Conservation (phyloP, 176 grass and related monocot species). For the Carex parvula region DNA sequence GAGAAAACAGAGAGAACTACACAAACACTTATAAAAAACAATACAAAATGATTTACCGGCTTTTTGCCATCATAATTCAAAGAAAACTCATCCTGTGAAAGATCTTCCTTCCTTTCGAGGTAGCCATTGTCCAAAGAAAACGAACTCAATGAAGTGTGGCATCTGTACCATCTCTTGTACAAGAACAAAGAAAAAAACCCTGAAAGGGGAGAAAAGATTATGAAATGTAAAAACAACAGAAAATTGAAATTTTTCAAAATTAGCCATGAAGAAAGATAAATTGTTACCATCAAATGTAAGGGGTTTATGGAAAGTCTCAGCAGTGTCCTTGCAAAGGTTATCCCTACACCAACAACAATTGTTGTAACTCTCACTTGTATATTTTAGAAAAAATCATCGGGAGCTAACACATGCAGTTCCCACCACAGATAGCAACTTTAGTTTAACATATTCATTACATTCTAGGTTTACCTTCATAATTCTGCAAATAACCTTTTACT, state of each 20-base stretch:
- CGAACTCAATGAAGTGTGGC: conserved; percentile 63
- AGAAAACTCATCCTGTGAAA: conserved; percentile 73
- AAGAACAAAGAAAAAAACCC: conserved; percentile 83
- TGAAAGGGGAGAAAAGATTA: conserved; percentile 20
- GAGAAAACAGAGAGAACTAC: background rate
- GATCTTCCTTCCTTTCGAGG: conserved; percentile 61
- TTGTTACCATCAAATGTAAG: conserved; percentile 78
- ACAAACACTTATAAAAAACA: background rate
- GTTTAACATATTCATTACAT: background rate
- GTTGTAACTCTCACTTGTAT: background rate
- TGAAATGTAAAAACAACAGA: conserved; percentile 7
- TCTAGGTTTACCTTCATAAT: background rate
- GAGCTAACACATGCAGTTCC: background rate
- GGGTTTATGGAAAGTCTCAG: conserved; percentile 40
- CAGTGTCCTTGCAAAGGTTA: conserved; percentile 43
- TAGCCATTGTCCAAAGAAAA: conserved; percentile 71
- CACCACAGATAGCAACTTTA: background rate
- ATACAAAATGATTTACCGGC: conserved; percentile 46
- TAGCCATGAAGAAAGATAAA: conserved; percentile 11
- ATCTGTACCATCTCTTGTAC: conserved; percentile 94
- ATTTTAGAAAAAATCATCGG: background rate
- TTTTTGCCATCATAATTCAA: conserved; percentile 69
- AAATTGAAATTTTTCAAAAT: conserved; percentile 9
- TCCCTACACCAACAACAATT: conserved; percentile 49
- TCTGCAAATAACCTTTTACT: background rate